Conservation (phyloP, 768 basidiomycete genomes). For the Dioszegia crocea region DNA sequence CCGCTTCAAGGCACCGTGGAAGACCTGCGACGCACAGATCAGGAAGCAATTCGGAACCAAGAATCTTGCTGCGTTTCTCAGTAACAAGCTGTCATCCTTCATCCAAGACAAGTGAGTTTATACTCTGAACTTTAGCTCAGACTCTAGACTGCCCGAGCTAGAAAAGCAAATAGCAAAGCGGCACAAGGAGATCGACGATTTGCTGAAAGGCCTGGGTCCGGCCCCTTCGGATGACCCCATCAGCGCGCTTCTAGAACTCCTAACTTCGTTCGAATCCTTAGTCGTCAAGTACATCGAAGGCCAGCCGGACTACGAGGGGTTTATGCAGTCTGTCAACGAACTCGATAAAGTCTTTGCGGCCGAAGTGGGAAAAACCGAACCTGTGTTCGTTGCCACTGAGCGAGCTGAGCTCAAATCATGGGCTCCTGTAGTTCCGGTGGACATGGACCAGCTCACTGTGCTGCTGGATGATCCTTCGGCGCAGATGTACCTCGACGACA, state of each 20-base stretch:
- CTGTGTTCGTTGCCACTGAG: not conserved
- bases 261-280: not conserved
- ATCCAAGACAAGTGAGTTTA: constrained; percentile 2
- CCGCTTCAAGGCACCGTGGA: not conserved
- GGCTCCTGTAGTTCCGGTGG: not conserved
- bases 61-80: constrained; percentile 8
- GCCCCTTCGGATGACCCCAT: constrained; percentile 38
- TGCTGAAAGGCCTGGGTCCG: constrained; percentile 23
- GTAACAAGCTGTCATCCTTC: constrained; percentile 1
- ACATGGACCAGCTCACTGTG: not conserved
- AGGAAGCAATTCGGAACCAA: constrained; percentile 4
- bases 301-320: constrained; percentile 3
- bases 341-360: not conserved
- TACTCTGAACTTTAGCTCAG: constrained; percentile 28
- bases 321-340: not conserved
- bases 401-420: not conserved
- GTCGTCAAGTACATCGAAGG: constrained; percentile 2
- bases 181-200: not conserved
- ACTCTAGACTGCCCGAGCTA: not conserved
- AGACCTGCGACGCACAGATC: not conserved
- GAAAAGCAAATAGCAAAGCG: not conserved
- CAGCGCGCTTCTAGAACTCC: constrained; percentile 14
- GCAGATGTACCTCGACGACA: not conserved
- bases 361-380: not conserved
- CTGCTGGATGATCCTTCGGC: not conserved